Conservation (phyloP, 441 rosid genomes). For the Codiaeum variegatum region DNA sequence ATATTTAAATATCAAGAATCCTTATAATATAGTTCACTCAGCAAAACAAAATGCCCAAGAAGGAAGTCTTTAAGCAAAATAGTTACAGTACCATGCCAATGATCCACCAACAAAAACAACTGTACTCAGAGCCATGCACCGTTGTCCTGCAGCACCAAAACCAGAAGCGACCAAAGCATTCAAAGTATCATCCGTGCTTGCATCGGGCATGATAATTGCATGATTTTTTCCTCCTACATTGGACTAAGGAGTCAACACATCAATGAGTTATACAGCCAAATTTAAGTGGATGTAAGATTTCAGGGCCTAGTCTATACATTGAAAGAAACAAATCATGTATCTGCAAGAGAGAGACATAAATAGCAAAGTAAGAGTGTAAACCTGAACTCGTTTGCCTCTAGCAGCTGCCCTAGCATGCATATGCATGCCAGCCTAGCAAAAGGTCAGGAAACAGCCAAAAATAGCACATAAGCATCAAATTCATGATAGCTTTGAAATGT, state of each 20-base stretch:
- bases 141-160: constrained; percentile 61
- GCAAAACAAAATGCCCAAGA: background rate
- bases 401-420: constrained; percentile 83
- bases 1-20: background rate
- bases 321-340: background rate
- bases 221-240: constrained; percentile 50
- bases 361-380: constrained; percentile 16
- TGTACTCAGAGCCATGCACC: constrained; percentile 43
- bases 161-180: constrained; percentile 51
- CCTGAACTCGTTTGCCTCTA: constrained; percentile 92
- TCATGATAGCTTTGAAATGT: constrained; percentile 1
- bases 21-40: constrained; percentile 1
- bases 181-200: constrained; percentile 50
- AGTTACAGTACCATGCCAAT: constrained; percentile 37
- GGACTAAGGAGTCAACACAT: constrained; percentile 29
- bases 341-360: background rate
- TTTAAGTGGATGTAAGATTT: background rate
- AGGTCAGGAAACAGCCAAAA: constrained; percentile 5
- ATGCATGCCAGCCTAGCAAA: constrained; percentile 80
- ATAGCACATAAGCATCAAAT: background rate
- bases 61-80: background rate
- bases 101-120: constrained; percentile 55
- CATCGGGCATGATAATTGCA: constrained; percentile 64
- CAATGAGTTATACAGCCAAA: constrained; percentile 16
- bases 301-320: background rate